Conservation (phyloP, 2,329 filamentous ascomycete species). For the Trichophyton rubrum region DNA sequence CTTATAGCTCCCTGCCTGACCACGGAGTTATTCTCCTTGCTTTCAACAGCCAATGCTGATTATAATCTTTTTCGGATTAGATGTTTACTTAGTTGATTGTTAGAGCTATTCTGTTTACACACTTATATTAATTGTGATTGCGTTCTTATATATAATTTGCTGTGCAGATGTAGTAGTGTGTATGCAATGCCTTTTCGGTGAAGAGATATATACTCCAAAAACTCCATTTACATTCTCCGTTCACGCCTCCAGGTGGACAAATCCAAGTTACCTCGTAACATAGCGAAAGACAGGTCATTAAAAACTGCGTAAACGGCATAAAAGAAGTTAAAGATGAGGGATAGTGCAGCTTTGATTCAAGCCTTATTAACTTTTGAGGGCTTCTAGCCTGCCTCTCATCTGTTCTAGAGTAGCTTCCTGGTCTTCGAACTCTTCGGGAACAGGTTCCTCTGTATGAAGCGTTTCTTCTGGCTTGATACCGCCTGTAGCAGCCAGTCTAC, state of each 20-base stretch:
- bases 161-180: no score
- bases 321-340: neutral
- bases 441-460: slow-evolving; percentile 38
- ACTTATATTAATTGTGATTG: no score
- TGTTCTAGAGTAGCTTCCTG: slow-evolving; percentile 83
- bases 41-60: neutral
- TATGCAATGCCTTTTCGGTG: neutral
- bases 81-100: neutral
- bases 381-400: slow-evolving; percentile 85
- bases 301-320: neutral
- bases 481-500: slow-evolving; percentile 56
- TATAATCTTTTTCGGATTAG: neutral
- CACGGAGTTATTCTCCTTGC: neutral
- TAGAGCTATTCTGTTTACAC: neutral
- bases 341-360: neutral
- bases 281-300: neutral
- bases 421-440: slow-evolving; percentile 65
- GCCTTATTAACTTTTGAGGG: slow-evolving; percentile 61
- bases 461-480: slow-evolving; percentile 25
- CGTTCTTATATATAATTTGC: no score
- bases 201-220: neutral
- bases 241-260: neutral
- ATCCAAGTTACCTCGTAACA: neutral
- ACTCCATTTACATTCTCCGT: neutral
- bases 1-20: slow-evolving; percentile 9